Conservation (phyloP, 2,329 filamentous ascomycete species). For the Alternaria infectoria region DNA sequence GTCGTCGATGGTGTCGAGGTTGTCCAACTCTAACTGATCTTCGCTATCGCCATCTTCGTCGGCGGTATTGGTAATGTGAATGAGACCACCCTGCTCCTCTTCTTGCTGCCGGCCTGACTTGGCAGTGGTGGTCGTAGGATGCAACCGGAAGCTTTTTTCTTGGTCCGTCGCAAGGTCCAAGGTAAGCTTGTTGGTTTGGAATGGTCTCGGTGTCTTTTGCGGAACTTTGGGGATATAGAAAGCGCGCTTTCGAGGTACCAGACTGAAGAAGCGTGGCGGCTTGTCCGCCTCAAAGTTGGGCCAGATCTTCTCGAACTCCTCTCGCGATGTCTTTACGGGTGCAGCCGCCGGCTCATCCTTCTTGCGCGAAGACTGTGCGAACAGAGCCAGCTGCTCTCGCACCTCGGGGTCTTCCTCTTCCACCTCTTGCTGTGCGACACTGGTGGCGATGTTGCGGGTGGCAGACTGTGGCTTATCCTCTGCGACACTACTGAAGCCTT, state of each 20-base stretch:
- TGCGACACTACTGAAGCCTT: constrained; percentile 5
- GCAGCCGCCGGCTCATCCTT: constrained; percentile 62
- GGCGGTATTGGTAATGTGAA: constrained; percentile 52
- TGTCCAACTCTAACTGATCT: constrained; percentile 55
- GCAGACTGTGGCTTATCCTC: constrained; percentile 25
- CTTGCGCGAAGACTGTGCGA: constrained; percentile 34
- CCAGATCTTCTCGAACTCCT: constrained; percentile 79
- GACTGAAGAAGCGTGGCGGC: constrained; percentile 78
- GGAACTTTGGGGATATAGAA: constrained; percentile 81
- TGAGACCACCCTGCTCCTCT: constrained; percentile 63
- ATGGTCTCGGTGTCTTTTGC: constrained; percentile 76
- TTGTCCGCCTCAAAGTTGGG: constrained; percentile 79
- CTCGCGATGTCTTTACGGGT: constrained; percentile 73
- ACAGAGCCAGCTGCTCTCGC: constrained; percentile 44
- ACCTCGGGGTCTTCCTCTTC: constrained; percentile 44
- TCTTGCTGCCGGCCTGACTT: constrained; percentile 57
- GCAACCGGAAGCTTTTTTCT: constrained; percentile 80
- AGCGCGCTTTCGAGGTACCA: constrained; percentile 82
- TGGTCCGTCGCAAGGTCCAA: constrained; percentile 87
- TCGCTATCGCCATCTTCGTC: constrained; percentile 53
- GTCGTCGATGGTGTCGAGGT: constrained; percentile 61
- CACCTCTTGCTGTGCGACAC: constrained; percentile 25
- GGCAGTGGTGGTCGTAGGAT: constrained; percentile 59
- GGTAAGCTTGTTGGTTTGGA: constrained; percentile 85
- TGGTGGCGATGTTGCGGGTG: constrained; percentile 25